Evolutionary conservation across 768 basidiomycete species (phyloP), one percentile per base, ranked within the genome.

Genomic region (Porpolomopsis calyptriformis): DNA sequence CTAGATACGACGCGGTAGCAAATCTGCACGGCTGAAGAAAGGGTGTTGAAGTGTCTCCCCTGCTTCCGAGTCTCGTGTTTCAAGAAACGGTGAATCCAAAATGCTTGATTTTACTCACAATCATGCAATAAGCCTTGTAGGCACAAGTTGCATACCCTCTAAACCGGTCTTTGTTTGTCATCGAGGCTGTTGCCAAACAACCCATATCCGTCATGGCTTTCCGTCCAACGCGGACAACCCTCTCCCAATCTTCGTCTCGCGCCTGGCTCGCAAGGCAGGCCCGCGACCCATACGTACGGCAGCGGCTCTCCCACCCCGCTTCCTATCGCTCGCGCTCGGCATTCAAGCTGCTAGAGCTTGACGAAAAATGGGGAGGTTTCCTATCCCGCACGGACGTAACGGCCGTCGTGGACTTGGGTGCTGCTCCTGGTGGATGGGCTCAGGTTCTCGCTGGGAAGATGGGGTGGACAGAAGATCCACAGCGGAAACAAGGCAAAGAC

Each of bases 361-460:
- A 87, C 57, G 61, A 71, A 0, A 66, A 69, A 29, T 78, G 70
- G 60, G 70, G 71, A 9, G 49, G 65, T 1, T 77, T 89, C 51
- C 64, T 82, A 35, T 58, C 60, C 14, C 62, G 70, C 37, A 60
- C 63, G 20, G 71, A 82, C 45, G 76, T 84, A 4, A 68, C 60
- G 1, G 69, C 74, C 14, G 77, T 94, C 0, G 78, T 93, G 1
- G 93, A 96, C 62, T 74, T 96, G 18, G 93, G 94, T 12, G 87
- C 87, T 0, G 88, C 91, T 0, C 94, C 93, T 0, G 92, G 92
- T 0, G 90, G 90, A 0, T 98, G 94, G 93, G 85, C 83, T 41
- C 92, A 96, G 57, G 91, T 91, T 9, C 80, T 78, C 11, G 73
- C 78, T 0, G 69, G 68, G 25, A 73, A 76, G 46, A 58, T 87